Base-by-base conservation (phyloP, 495 filamentous ascomycete species). In the Daldinia vernicosa region DNA sequence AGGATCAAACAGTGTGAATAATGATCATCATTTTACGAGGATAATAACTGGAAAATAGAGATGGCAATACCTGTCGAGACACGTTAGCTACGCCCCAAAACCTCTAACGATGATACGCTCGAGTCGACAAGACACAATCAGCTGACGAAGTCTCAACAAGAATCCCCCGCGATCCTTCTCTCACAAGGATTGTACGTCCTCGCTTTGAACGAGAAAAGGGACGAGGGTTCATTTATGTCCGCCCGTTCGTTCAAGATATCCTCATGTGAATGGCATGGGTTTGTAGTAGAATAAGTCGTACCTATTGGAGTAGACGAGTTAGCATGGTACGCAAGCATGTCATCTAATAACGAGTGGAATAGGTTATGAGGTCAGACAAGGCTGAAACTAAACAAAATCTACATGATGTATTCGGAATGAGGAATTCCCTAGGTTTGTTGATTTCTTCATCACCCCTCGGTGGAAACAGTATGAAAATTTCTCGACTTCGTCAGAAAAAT, bases 1-100 rank as follows among this genome's bases (percentile, higher is more conserved):
- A 71, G 82, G 89, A 87, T 97, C 94, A 94, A 93, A 97, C 92
- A 97, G 94, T 97, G 94, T 97, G 94, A 97, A 97, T 97, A 85
- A 76, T 78, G 76, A 60, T 84, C 83, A 85, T 85, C 82, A 84
- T 82, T 66, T 75, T 65, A 45, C 66, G 35, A 74, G 67, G 72
- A 67, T 11, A 66, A 47, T 54, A 73, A 70, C 35, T 60, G 52
- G 26, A 68, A 59, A 54, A 60, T 58, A 67, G 45, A 66, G 47
- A 33, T 43, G 19, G 57, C 74, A 63, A 74, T 87, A 88, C 85
- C 85, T 88, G 75, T 26, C 52, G 15, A 61, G 12, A 2, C 19
- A 26, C n/a, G 78, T 86, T 80, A 81, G 80, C 28, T 6, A 47
- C 15, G 27, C 15, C 30, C 66, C 58, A 77, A 67, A 33, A 28